Conservation (phyloP, 2,329 filamentous ascomycete species). For the Rhexocercosporidium sp. region DNA sequence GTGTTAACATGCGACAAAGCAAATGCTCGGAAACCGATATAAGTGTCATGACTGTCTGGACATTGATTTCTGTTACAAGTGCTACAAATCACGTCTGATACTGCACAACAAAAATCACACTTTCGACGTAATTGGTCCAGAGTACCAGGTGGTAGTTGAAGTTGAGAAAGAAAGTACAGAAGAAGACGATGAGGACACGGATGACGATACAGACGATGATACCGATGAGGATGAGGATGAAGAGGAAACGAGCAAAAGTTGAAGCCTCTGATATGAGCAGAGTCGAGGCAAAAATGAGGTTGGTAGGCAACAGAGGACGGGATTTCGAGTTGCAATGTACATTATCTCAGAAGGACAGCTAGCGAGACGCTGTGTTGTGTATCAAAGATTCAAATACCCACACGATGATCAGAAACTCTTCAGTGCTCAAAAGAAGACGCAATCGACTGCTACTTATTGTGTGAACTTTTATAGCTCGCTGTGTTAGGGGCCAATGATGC, state of each 20-base stretch:
- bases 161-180: background rate
- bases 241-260: background rate
- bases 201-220: slow-evolving; percentile 10
- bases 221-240: slow-evolving; percentile 4
- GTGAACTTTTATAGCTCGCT: too few species aligned
- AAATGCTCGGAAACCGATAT: slow-evolving; percentile 86
- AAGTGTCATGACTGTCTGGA: slow-evolving; percentile 92
- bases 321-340: too few species aligned
- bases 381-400: too few species aligned
- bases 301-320: too few species aligned
- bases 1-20: slow-evolving; percentile 3
- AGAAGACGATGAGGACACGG: slow-evolving; percentile 71
- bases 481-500: too few species aligned
- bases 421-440: too few species aligned
- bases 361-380: too few species aligned
- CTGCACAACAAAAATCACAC: slow-evolving; percentile 5
- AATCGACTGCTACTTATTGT: too few species aligned
- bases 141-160: background rate
- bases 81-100: slow-evolving; percentile 63
- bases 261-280: background rate
- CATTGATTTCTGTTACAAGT: slow-evolving; percentile 91
- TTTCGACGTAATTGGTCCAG: slow-evolving; percentile 3
- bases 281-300: too few species aligned
- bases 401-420: too few species aligned
- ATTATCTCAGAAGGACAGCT: too few species aligned